Percentiles rank a stretch among this genome's conserved stretches.
Conservation (phyloP, 768 basidiomycete species). For the Russula griseocarnosa region DNA sequence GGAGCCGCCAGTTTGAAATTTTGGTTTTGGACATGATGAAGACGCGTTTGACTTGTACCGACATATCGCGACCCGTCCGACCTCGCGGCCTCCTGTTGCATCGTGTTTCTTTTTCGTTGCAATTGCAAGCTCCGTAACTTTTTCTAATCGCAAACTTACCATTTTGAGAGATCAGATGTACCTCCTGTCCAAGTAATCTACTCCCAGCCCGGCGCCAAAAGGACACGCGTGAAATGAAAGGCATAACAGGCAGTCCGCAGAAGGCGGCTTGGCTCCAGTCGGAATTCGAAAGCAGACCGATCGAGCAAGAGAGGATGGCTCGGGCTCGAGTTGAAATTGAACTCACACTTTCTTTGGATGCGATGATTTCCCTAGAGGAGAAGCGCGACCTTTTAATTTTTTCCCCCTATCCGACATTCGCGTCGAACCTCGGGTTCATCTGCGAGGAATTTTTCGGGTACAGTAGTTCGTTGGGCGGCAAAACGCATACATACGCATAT, state of each 20-base stretch:
- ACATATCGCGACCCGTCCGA: slow-evolving; percentile 12
- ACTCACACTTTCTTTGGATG: slow-evolving; percentile 38
- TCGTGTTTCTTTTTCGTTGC: slow-evolving; percentile 4
- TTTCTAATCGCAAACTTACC: slow-evolving; percentile 11
- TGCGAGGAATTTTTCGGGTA: slow-evolving; percentile 16
- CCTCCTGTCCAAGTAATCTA: slow-evolving; percentile 8
- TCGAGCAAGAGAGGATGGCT: slow-evolving; percentile 9
- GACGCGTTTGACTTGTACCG: slow-evolving; percentile 24
- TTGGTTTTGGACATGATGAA: slow-evolving; percentile 20
- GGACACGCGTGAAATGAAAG: slow-evolving; percentile 22
- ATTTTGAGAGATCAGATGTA: slow-evolving; percentile 1
- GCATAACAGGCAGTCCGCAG: slow-evolving; percentile 26
- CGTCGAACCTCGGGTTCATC: slow-evolving; percentile 34
- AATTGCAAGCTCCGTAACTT: slow-evolving; percentile 20
- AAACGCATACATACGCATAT: slow-evolving; percentile 38
- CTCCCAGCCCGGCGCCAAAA: slow-evolving; percentile 20
- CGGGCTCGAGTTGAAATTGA: slow-evolving; percentile 12
- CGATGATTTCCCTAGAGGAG: slow-evolving; percentile 40
- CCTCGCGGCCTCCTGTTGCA: slow-evolving; percentile 26
- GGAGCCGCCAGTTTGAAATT: slow-evolving; percentile 24
- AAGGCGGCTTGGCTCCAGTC: slow-evolving; percentile 27
- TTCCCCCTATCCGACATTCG: slow-evolving; percentile 33
- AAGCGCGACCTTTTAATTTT: slow-evolving; percentile 41
- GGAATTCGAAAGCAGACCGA: slow-evolving; percentile 17
- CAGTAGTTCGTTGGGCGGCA: slow-evolving; percentile 4